Conservation (phyloP, 805 yeast species). For the Pichia heedii region DNA sequence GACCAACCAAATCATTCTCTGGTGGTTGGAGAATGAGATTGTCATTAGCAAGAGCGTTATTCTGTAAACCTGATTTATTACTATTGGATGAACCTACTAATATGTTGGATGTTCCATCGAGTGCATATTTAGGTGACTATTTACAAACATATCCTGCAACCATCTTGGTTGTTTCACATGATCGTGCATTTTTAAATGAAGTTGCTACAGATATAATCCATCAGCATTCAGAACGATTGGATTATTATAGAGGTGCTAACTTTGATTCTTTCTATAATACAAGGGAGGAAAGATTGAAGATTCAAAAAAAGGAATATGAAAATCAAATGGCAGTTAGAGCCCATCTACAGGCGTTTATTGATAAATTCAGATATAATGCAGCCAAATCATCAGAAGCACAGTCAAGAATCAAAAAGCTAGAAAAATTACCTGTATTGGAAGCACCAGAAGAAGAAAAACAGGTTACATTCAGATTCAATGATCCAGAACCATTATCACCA, state of each 20-base stretch:
- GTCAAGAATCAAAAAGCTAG: slow-evolving; percentile 93
- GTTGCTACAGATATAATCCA: slow-evolving; percentile 97
- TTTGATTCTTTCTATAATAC: slow-evolving; percentile 91
- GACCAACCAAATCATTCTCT: slow-evolving; percentile 83
- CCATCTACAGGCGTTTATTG: slow-evolving; percentile 91
- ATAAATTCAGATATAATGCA: slow-evolving; percentile 94
- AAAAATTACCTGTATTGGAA: slow-evolving; percentile 85
- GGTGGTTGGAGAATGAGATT: slow-evolving; percentile 99
- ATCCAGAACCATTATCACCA: slow-evolving; percentile 86
- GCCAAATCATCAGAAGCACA: slow-evolving; percentile 98
- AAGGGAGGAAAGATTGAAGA: slow-evolving; percentile 90
- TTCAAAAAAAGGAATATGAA: slow-evolving; percentile 89
- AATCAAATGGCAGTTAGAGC: slow-evolving; percentile 93
- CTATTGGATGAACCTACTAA: slow-evolving; percentile 97
- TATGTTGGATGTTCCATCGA: slow-evolving; percentile 99
- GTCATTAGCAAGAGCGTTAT: slow-evolving; percentile 94
- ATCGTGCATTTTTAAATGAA: slow-evolving; percentile 92
- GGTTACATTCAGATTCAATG: slow-evolving; percentile 85
- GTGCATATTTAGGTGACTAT: slow-evolving; percentile 85
- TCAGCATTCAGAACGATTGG: slow-evolving; percentile 95
- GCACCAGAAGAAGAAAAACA: slow-evolving; percentile 89
- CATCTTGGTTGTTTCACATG: slow-evolving; percentile 94
- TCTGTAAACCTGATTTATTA: slow-evolving; percentile 91
- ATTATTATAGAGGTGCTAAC: slow-evolving; percentile 89
- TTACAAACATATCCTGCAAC: slow-evolving; percentile 87